Base-by-base conservation (phyloP, 1,139 yeast genomes). In the Chernovozyma sophiae-reginae region DNA sequence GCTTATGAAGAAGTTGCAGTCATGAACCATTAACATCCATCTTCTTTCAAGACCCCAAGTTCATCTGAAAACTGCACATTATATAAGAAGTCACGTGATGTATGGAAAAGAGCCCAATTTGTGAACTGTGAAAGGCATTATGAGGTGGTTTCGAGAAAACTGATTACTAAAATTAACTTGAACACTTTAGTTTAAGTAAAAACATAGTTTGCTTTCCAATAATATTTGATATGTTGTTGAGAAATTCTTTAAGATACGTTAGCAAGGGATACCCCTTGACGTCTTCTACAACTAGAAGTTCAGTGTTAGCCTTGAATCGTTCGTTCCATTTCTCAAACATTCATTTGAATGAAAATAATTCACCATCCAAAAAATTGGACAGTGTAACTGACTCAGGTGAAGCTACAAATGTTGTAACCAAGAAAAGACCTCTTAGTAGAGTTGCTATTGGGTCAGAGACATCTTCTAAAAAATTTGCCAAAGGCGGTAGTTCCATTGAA, bases 391-490 rank as follows among this genome's bases (percentile, higher is more conserved):
- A 20, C 23, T 20, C 23, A 6, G 10, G 8, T 10, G 8, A 20
- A 20, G 23, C 23, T 10, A 7, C 23, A 10, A 20, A 20, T 7
- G 6, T 10, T 6, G 10, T 7, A 20, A 6, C 37, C 11, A 56
- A 53, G 37, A 66, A 57, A 41, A 55, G 75, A 44, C 74, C 74
- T n/a, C 60, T 71, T 44, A 68, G 74, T 47, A 56, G 77, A 52
- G 75, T 71, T 19, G 74, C 74, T 32, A 68, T 71, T 36, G 76
- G 76, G 3, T 71, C 72, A 1, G 39, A 60, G 3, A 49, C 49
- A 13, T 32, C 53, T 4, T 36, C 48, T 30, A 58, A 60, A 39
- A 59, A 62, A 40, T 62, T 54, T 34, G 60, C 68, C n/a, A 51
- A 53, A 2, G 56, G 60, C 2, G 29, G 29, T 8, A 62, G 59